Evolutionary conservation across 2,329 filamentous ascomycete genomes (phyloP).

Genomic region (Dissoconium aciculare): DNA sequence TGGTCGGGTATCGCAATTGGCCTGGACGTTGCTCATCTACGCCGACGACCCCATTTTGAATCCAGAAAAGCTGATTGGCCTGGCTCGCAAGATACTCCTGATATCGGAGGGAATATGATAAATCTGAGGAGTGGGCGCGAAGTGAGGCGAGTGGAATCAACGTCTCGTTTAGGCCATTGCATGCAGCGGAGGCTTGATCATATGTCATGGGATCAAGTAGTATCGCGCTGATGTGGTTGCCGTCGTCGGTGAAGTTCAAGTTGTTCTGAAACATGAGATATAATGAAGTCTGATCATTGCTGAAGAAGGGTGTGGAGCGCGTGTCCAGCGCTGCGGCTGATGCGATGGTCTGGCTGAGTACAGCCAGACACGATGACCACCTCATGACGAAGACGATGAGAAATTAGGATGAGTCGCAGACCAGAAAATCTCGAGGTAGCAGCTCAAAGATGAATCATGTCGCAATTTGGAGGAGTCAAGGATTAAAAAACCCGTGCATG

Average conservation of each 20-base stretch:
- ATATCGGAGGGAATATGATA: conserved; percentile 33
- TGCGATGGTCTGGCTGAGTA: too few relatives aligned
- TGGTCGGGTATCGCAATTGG: conserved; percentile 17
- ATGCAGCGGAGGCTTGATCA: conserved; percentile 29
- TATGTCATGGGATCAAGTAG: conserved; percentile 32
- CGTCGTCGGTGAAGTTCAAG: conserved; percentile 38
- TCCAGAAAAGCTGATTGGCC: conserved; percentile 29
- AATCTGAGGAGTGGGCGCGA: conserved; percentile 31
- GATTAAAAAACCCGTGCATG: too few relatives aligned
- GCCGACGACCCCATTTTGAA: conserved; percentile 27
- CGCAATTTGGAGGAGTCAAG: too few relatives aligned
- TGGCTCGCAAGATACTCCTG: conserved; percentile 30
- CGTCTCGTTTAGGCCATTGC: conserved; percentile 33
- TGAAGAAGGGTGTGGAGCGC: too few relatives aligned
- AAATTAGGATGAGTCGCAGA: too few relatives aligned
- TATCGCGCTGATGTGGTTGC: conserved; percentile 38
- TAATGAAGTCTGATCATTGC: conserved; percentile 31
- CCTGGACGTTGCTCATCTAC: conserved; percentile 13
- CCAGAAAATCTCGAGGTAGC: too few relatives aligned
- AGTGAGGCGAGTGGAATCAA: conserved; percentile 31
- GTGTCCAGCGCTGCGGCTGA: too few relatives aligned
- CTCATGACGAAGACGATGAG: too few relatives aligned
- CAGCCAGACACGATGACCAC: too few relatives aligned
- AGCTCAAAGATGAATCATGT: too few relatives aligned
- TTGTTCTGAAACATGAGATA: conserved; percentile 42